Percentiles rank a stretch among this genome's conserved stretches.
These are phyloP conservation scores for Heimioporus sp. DNA, from an alignment of 768 basidiomycete species.

Conservation along the genomic window DNA sequence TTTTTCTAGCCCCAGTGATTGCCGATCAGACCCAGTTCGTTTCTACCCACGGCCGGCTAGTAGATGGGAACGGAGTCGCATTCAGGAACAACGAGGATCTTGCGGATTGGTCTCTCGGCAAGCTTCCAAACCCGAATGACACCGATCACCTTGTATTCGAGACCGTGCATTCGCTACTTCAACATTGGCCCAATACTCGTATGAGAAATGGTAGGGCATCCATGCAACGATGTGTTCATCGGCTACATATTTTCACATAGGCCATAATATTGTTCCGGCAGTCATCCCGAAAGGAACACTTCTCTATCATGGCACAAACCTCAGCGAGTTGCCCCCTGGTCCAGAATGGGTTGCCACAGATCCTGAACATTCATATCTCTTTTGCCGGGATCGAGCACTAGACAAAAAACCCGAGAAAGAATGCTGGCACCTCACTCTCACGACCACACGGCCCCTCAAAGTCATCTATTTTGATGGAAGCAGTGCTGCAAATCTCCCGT, in stretches of 20 bases:
- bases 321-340: constrained; percentile 16
- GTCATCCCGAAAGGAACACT: constrained; percentile 30
- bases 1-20: background rate
- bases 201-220: constrained; percentile 31
- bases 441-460: constrained; percentile 23
- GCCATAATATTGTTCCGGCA: constrained; percentile 33
- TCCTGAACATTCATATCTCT: constrained; percentile 35
- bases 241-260: background rate
- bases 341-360: constrained; percentile 33
- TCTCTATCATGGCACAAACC: constrained; percentile 27
- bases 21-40: background rate
- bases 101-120: constrained; percentile 18
- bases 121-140: constrained; percentile 24
- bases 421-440: constrained; percentile 15
- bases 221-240: background rate
- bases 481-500: constrained; percentile 28
- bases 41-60: background rate
- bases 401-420: background rate
- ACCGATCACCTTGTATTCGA: constrained; percentile 36
- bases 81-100: background rate
- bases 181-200: constrained; percentile 39
- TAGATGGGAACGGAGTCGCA: too few species aligned
- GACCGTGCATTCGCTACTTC: constrained; percentile 19
- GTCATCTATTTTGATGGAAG: constrained; percentile 36
- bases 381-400: constrained; percentile 25